Evolutionary conservation across 345 rosid species (phyloP), one percentile per base, ranked within the genome.

Genomic region (Melaleuca quinquenervia): DNA sequence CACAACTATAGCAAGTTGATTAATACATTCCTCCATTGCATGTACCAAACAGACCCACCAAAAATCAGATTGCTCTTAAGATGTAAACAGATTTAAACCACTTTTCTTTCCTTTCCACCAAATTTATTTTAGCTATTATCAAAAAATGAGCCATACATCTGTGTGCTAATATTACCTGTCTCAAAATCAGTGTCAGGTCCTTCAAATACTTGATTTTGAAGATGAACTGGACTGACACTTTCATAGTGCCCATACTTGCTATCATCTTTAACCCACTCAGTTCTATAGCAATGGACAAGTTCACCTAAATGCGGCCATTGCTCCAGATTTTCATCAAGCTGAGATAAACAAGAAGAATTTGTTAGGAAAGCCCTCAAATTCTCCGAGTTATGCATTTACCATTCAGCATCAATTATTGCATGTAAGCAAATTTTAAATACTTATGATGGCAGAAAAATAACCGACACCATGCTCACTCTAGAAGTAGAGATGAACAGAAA

Each of bases 251-350:
- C 99, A 87, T 97, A 97, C 90, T 97, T 97, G 87, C 90, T 90
- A 44, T 94, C 99, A 92, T 96, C 99, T 85, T 96, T 97, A 22
- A 96, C 93, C 99, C 98, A 97, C 56, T 97, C 99, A 83, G 98
- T 89, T 88, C 88, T 93, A 53, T 95, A 97, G 89, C 99, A 97
- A 21, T 95, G 97, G 82, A 95, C 93, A 86, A 97, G 88, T 87
- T 97, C 98, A 84, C 92, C 93, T 88, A 97, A 90, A 93, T 97
- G 99, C 8, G 99, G 99, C 98, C 99, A 97, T 90, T 93, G 98
- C 82, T 97, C 99, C 88, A 94, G 88, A 89, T 94, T 94, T 84
- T 96, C 99, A 90, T 96, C 98, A 85, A 94, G 91, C 99, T 97
- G 91, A 27, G 84, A 60, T 24, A 85, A 86, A 54, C 27, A 56